Evolutionary conservation across 495 filamentous ascomycete genomes (phyloP).

Genomic region (Podospora tetraspora): DNA sequence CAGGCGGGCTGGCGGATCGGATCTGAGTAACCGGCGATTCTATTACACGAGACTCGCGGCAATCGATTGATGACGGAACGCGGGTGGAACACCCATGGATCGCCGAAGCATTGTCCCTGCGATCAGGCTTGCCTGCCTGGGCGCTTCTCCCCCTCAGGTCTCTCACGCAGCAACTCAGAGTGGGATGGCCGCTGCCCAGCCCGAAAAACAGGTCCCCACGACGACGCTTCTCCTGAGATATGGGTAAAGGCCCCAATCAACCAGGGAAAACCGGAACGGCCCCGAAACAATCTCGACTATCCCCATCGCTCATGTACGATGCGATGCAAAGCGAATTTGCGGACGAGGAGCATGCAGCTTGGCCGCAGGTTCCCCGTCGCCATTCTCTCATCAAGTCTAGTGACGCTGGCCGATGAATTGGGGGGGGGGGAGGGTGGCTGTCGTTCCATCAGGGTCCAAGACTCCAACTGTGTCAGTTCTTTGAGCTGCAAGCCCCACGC

Average conservation of each 20-base stretch:
- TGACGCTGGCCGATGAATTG: slow-evolving; percentile 1
- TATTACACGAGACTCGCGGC: slow-evolving; percentile 15
- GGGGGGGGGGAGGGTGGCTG: neutral
- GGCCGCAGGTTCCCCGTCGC: slow-evolving; percentile 10
- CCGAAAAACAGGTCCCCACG: slow-evolving; percentile 15
- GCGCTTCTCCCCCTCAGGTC: neutral
- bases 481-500: slow-evolving; percentile 9
- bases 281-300: slow-evolving; percentile 29
- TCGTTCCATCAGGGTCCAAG: slow-evolving; percentile 6
- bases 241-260: slow-evolving; percentile 30
- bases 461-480: neutral
- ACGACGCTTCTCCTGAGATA: slow-evolving; percentile 27
- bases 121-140: neutral
- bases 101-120: neutral
- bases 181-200: slow-evolving; percentile 16
- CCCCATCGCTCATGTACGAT: slow-evolving; percentile 24
- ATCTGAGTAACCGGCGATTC: slow-evolving; percentile 16
- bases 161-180: slow-evolving; percentile 12
- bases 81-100: slow-evolving; percentile 6
- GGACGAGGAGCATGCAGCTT: slow-evolving; percentile 7
- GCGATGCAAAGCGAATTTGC: slow-evolving; percentile 19
- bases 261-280: slow-evolving; percentile 27
- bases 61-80: slow-evolving; percentile 12
- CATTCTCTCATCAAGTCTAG: slow-evolving; percentile 4
- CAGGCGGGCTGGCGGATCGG: slow-evolving; percentile 16